phyloP scores from a whole-genome alignment of 2,329 filamentous ascomycete species.

The Teratosphaeria pseudoeucalypti region DNA sequence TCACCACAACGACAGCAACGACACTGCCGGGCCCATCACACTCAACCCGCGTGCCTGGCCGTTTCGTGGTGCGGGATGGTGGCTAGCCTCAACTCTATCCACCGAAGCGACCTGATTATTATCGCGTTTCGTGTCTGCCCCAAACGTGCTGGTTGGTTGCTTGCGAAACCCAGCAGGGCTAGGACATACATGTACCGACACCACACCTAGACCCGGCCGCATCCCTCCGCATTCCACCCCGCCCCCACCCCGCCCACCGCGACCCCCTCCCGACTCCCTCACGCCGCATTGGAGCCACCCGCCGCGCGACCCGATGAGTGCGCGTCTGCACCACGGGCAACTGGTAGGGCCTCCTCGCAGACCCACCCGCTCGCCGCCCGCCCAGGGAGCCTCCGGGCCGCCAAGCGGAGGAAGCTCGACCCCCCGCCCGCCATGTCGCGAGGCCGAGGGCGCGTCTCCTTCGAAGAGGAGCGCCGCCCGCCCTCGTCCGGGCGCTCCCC shows the following conservation, averaged over 20 bases:
- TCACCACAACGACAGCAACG: background rate
- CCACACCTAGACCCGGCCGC: background rate
- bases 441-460: conserved; percentile 3
- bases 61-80: background rate
- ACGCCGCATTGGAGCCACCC: background rate
- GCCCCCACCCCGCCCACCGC: too few species aligned
- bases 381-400: background rate
- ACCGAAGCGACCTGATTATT: too few species aligned
- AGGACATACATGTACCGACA: too few species aligned
- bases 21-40: background rate
- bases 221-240: background rate
- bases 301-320: background rate
- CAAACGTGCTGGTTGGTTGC: background rate
- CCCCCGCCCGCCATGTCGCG: background rate
- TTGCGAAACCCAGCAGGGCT: background rate
- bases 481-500: background rate
- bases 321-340: background rate
- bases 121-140: background rate
- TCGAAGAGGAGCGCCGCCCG: background rate
- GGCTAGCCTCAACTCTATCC: background rate
- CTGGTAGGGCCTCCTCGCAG: background rate
- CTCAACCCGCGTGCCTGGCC: background rate
- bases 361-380: background rate
- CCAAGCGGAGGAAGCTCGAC: background rate
- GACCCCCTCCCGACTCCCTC: background rate